These are phyloP conservation scores for Bretziella fagacearum DNA, from an alignment of 2,329 filamentous ascomycete genomes.

Conservation along the genomic window DNA sequence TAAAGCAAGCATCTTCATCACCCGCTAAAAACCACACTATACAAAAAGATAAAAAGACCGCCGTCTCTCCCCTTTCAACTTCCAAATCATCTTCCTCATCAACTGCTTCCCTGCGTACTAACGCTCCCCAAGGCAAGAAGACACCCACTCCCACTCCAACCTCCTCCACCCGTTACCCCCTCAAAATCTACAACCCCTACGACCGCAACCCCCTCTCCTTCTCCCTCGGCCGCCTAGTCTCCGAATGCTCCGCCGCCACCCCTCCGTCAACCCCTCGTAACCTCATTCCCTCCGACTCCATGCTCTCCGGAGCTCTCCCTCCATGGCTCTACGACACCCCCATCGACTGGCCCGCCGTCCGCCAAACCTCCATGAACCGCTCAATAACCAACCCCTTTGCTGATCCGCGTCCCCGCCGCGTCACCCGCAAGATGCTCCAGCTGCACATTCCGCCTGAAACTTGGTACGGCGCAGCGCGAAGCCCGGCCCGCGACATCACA, in stretches of 20 bases:
- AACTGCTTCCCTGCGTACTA: neutral
- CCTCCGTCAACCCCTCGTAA: neutral
- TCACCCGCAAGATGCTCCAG: slow-evolving; percentile 3
- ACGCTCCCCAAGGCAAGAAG: neutral
- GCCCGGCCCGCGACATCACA: neutral
- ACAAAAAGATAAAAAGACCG: neutral
- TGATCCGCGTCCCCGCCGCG: neutral
- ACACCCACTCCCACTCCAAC: neutral
- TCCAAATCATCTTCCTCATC: neutral
- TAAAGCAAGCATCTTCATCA: too few species aligned
- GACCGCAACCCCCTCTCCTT: slow-evolving; percentile 3
- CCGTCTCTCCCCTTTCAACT: neutral
- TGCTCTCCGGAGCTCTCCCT: slow-evolving; percentile 19
- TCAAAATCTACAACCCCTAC: slow-evolving; percentile 8
- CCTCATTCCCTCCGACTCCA: slow-evolving; percentile 18
- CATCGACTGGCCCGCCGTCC: slow-evolving; percentile 9
- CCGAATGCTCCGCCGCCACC: neutral
- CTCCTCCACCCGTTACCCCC: neutral
- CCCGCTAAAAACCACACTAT: neutral
- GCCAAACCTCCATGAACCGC: slow-evolving; percentile 8
- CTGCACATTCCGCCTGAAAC: slow-evolving; percentile 6
- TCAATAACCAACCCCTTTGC: slow-evolving; percentile 9
- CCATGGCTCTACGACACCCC: slow-evolving; percentile 1
- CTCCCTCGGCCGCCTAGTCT: neutral
- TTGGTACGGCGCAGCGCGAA: slow-evolving; percentile 7